These are phyloP conservation scores for Syzygium oleosum DNA, from an alignment of 345 rosid species.

Conservation along the genomic window DNA sequence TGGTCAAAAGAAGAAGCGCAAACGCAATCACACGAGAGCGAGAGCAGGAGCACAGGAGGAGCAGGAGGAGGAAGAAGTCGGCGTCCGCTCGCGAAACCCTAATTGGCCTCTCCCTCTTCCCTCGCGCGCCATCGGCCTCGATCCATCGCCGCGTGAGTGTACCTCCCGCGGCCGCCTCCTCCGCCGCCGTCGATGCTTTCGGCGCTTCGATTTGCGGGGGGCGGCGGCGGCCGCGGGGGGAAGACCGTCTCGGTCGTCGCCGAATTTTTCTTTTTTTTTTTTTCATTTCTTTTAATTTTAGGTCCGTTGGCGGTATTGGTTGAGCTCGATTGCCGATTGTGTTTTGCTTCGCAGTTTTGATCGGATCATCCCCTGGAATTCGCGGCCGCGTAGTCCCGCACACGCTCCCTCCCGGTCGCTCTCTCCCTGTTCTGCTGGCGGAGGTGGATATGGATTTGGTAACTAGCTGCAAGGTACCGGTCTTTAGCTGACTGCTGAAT, in stretches of 20 bases:
- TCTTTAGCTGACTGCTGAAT: background rate
- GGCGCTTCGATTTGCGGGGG: background rate
- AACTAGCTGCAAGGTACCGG: conserved; percentile 63
- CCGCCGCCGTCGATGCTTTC: background rate
- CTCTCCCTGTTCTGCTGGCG: background rate
- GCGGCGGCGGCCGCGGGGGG: background rate
- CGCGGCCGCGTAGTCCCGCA: background rate
- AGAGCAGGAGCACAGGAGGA: background rate
- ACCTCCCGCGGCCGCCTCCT: background rate
- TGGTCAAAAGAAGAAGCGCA: background rate
- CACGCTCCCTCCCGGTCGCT: background rate
- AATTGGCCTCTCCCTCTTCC: background rate
- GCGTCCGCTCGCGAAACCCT: no score
- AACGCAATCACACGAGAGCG: background rate
- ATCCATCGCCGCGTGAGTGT: background rate
- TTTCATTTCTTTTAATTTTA: background rate
- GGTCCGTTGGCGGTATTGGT: background rate
- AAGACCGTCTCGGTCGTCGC: background rate
- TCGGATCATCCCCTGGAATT: conserved; percentile 11
- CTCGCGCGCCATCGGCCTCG: background rate
- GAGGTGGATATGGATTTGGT: conserved; percentile 66
- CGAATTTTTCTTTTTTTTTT: background rate
- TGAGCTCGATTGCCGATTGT: background rate
- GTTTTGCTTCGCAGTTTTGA: background rate
- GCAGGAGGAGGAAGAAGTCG: background rate